Base-by-base conservation (phyloP, 805 yeast genomes). In the Metschnikowia dekortorum region DNA sequence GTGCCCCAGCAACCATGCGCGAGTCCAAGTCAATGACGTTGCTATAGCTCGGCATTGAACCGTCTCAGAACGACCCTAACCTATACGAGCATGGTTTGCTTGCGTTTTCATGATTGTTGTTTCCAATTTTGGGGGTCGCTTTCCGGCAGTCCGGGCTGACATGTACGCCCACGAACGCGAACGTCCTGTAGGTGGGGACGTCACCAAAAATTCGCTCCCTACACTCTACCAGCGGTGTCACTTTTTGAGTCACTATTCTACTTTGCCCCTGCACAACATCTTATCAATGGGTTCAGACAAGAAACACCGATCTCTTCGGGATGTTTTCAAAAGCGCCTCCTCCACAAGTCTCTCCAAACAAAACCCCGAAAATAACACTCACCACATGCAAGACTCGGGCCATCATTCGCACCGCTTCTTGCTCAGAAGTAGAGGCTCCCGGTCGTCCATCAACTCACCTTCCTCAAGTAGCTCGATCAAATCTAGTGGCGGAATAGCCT, bases 371-470 rank as follows among this genome's bases (percentile, higher is more conserved):
- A 40, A 18, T 6, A 44, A 39, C 38, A 47, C 26, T 37, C 41
- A 34, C 31, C 47, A 44, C 11, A 14, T 49, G 8, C 40, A 32
- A 7, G 49, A 52, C n/a, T 32, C 36, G 6, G 34, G 28, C 14
- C 45, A 32, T 34, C 51, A 36, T 14, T 55, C 63, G 16, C 68
- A 65, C 46, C 58, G 69, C 33, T 60, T 58, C 29, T 60, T 67
- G 33, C 57, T 67, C 40, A 56, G 63, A 42, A 54, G 56, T 26
- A 53, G 61, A 39, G 58, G 57, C 45, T 62, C 68, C 9, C 54
- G 59, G 31, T 53, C 51, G 31, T 57, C 66, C 28, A 47, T 64
- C 30, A 60, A 68, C 36, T 65, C 70, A 8, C 66, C 58, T 39
- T 57, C 65, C 22, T 62, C 68, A 32, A 42, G 56, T n/a, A 53